Percentiles rank a stretch among this genome's conserved stretches.
These are phyloP conservation scores for Metarhizium robertsii DNA, from an alignment of 2,329 filamentous ascomycete genomes.

Conservation along the genomic window DNA sequence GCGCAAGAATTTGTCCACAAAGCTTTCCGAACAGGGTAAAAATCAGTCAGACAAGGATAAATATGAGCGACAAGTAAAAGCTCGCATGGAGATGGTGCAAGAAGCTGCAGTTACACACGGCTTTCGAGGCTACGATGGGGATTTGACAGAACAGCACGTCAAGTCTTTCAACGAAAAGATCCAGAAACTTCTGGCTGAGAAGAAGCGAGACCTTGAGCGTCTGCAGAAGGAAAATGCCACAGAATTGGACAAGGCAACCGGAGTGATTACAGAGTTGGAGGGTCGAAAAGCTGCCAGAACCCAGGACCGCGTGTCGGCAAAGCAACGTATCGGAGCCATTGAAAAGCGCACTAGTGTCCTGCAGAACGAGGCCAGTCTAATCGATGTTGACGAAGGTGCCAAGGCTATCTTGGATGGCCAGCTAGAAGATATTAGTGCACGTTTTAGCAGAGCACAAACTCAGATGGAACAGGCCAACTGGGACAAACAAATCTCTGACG, in stretches of 20 bases:
- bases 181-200: constrained; percentile 64
- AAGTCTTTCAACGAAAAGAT: constrained; percentile 70
- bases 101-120: constrained; percentile 67
- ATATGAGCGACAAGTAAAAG: constrained; percentile 69
- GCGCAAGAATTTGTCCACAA: constrained; percentile 38
- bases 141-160: constrained; percentile 65
- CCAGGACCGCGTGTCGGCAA: constrained; percentile 66
- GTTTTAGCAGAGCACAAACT: constrained; percentile 52
- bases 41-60: constrained; percentile 79
- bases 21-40: constrained; percentile 61
- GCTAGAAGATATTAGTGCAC: constrained; percentile 57
- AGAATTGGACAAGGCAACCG: constrained; percentile 67
- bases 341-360: constrained; percentile 59
- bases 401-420: constrained; percentile 69
- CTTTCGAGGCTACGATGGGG: constrained; percentile 76
- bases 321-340: constrained; percentile 62
- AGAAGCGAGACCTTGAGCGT: constrained; percentile 68
- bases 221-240: constrained; percentile 62
- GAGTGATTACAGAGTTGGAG: constrained; percentile 62
- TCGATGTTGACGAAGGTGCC: constrained; percentile 77
- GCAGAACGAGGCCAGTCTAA: constrained; percentile 59
- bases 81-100: constrained; percentile 65
- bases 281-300: constrained; percentile 62
- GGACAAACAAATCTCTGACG: constrained; percentile 60
- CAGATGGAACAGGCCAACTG: constrained; percentile 55